Evolutionary conservation across 768 basidiomycete species (phyloP).

Genomic region (Asterophora lycoperdoides): DNA sequence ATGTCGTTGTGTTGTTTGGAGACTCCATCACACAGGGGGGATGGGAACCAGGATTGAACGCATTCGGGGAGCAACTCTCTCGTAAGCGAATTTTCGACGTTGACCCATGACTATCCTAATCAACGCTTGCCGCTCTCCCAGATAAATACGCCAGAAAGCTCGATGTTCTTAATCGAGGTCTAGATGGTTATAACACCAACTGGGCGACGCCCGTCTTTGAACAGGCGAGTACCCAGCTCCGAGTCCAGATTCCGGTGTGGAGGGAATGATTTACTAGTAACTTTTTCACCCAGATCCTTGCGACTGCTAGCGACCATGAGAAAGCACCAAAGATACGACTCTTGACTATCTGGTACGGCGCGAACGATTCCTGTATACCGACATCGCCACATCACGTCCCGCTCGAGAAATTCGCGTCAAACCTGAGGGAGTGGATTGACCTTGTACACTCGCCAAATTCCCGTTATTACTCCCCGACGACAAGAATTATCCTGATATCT

Average conservation of each 20-base stretch:
- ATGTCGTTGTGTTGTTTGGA: slow-evolving; percentile 71
- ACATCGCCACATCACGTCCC: slow-evolving; percentile 76
- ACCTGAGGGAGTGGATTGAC: slow-evolving; percentile 59
- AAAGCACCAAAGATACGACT: slow-evolving; percentile 59
- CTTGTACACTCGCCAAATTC: slow-evolving; percentile 62
- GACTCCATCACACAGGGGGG: slow-evolving; percentile 76
- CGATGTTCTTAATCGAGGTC: slow-evolving; percentile 87
- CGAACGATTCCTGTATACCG: slow-evolving; percentile 76
- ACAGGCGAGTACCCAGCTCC: slow-evolving; percentile 42
- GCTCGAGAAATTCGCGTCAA: slow-evolving; percentile 54
- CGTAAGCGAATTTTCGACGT: slow-evolving; percentile 36
- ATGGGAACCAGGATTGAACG: slow-evolving; percentile 50
- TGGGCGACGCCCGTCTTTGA: slow-evolving; percentile 82
- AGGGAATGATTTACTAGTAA: no score
- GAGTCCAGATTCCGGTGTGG: background rate
- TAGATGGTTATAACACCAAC: slow-evolving; percentile 80
- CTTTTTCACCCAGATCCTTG: slow-evolving; percentile 45
- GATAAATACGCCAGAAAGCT: slow-evolving; percentile 76
- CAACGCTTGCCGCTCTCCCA: slow-evolving; percentile 22
- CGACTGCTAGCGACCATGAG: slow-evolving; percentile 42
- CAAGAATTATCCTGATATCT: slow-evolving; percentile 75
- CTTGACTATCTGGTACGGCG: slow-evolving; percentile 87
- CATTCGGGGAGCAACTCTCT: slow-evolving; percentile 65
- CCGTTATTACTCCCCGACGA: slow-evolving; percentile 63
- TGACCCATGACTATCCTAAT: background rate